Conservation (phyloP, 805 yeast genomes). For the Tetrapisispora fleetii region DNA sequence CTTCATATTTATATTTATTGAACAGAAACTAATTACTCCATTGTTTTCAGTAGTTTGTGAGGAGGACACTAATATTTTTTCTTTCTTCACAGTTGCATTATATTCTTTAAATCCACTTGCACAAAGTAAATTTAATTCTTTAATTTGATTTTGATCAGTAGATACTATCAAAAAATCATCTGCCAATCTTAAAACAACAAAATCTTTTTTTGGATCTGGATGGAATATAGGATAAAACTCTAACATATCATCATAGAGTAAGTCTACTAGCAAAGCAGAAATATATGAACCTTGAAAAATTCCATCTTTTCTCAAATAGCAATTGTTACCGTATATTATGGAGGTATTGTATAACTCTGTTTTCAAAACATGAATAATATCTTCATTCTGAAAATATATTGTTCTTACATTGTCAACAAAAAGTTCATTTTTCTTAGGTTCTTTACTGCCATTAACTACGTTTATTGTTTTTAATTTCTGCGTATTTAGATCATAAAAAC, state of each 20-base stretch:
- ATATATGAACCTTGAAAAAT: slow-evolving; percentile 78
- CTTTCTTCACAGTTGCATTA: slow-evolving; percentile 32
- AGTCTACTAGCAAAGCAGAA: slow-evolving; percentile 65
- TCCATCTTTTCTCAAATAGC: slow-evolving; percentile 50
- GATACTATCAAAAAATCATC: slow-evolving; percentile 81
- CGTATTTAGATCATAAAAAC: slow-evolving; percentile 14
- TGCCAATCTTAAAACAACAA: slow-evolving; percentile 52
- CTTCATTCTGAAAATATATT: slow-evolving; percentile 31
- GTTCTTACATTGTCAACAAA: slow-evolving; percentile 30
- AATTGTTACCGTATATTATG: slow-evolving; percentile 31
- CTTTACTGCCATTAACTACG: slow-evolving; percentile 15
- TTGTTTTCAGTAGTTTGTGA: neutral
- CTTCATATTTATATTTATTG: slow-evolving; percentile 29
- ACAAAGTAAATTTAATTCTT: slow-evolving; percentile 23
- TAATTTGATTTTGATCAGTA: slow-evolving; percentile 28
- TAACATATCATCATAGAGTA: slow-evolving; percentile 57
- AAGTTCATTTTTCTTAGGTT: slow-evolving; percentile 10
- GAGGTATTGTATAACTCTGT: slow-evolving; percentile 47
- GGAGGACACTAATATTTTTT: slow-evolving; percentile 31
- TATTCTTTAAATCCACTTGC: slow-evolving; percentile 34
- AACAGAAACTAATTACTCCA: slow-evolving; percentile 33
- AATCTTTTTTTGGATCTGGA: slow-evolving; percentile 17
- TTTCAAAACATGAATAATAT: slow-evolving; percentile 37
- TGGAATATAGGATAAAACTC: slow-evolving; percentile 24
- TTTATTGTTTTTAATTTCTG: slow-evolving; percentile 6